Percentiles rank a stretch among this genome's conserved stretches.
Evolutionary conservation across 768 basidiomycete genomes (phyloP).

Genomic region (Amanita subjunquillea): DNA sequence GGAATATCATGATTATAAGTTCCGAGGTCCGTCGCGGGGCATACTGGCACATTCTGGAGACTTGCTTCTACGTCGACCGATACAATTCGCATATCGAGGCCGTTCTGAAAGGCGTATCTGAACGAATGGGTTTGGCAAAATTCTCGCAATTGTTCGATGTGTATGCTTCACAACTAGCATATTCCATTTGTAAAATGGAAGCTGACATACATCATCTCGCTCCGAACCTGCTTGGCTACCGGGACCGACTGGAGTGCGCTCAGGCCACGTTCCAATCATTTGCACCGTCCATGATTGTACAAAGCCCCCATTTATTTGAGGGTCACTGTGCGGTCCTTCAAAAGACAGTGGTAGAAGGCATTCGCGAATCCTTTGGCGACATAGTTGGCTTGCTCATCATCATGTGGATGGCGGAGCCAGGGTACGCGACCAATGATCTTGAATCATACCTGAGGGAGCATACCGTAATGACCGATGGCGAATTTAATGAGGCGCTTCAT

Average conservation of each 20-base stretch:
- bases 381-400: conserved; percentile 56
- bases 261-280: conserved; percentile 56
- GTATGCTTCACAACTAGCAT: conserved; percentile 70
- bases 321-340: conserved; percentile 55
- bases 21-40: conserved; percentile 69
- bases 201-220: conserved; percentile 55
- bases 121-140: conserved; percentile 52
- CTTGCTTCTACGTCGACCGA: conserved; percentile 29
- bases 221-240: conserved; percentile 67
- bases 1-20: conserved; percentile 72
- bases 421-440: conserved; percentile 17
- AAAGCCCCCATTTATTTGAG: conserved; percentile 18
- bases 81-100: conserved; percentile 34
- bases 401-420: conserved; percentile 27
- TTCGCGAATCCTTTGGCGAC: conserved; percentile 56
- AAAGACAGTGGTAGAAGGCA: conserved; percentile 37
- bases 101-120: conserved; percentile 51
- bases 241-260: conserved; percentile 54
- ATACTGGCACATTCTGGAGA: conserved; percentile 84
- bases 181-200: conserved; percentile 42
- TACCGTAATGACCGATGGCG: conserved; percentile 19
- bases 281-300: conserved; percentile 54
- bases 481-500: conserved; percentile 24
- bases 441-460: conserved; percentile 21
- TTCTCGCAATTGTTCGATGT: conserved; percentile 62